Percentiles rank a stretch among this genome's conserved stretches.
Conservation (phyloP, 345 rosid species). For the Mercurialis annua region DNA sequence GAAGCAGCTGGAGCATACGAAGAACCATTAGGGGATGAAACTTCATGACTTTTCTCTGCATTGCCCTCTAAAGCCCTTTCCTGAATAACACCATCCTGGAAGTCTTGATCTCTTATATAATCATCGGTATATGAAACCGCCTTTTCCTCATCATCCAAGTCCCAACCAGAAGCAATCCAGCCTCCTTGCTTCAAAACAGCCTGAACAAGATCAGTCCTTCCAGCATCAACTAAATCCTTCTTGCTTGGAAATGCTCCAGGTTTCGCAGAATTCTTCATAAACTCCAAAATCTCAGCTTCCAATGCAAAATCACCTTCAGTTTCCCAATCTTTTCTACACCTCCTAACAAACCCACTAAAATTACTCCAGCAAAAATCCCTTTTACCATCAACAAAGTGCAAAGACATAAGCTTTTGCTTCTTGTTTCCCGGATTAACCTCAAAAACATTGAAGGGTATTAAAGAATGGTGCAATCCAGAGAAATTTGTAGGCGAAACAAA, state of each 20-base stretch:
- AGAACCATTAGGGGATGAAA: conserved; percentile 25
- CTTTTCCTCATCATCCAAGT: conserved; percentile 40
- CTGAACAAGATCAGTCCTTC: conserved; percentile 75
- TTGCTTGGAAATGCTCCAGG: conserved; percentile 68
- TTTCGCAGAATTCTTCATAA: conserved; percentile 58
- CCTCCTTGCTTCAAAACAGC: conserved; percentile 62
- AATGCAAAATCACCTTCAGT: conserved; percentile 46
- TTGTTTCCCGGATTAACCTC: not conserved
- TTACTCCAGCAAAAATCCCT: conserved; percentile 24
- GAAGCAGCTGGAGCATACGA: conserved; percentile 32
- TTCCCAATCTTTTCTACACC: conserved; percentile 42
- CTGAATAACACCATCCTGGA: conserved; percentile 13
- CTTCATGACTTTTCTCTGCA: conserved; percentile 21
- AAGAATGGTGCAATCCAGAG: conserved; percentile 24
- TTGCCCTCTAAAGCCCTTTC: conserved; percentile 16
- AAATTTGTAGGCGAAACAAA: conserved; percentile 25
- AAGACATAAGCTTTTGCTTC: conserved; percentile 8
- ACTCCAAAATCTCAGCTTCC: conserved; percentile 83
- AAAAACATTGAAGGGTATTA: conserved; percentile 17
- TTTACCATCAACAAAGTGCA: conserved; percentile 22
- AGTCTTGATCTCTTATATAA: conserved; percentile 24
- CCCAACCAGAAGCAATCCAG: conserved; percentile 93
- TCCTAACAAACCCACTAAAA: conserved; percentile 41
- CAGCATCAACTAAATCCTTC: conserved; percentile 55
- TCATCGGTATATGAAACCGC: conserved; percentile 13